Conservation (phyloP, 345 rosid genomes). For the Syzygium aromaticum region DNA sequence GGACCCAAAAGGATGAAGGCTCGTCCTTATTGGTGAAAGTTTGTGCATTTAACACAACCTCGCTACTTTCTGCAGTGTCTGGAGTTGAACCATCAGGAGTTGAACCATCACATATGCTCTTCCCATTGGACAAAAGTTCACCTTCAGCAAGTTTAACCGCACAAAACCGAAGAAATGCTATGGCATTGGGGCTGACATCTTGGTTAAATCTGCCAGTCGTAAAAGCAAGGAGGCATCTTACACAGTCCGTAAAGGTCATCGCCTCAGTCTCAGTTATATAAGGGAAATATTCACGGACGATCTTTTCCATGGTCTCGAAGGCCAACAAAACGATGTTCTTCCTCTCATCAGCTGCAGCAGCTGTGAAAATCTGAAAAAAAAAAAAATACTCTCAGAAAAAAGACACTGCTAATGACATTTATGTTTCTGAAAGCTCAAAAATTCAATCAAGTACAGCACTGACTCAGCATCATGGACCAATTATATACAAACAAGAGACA, state of each 20-base stretch:
- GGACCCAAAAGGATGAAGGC: constrained; percentile 83
- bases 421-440: not conserved
- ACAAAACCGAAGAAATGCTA: constrained; percentile 92
- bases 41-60: constrained; percentile 25
- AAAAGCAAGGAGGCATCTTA: constrained; percentile 86
- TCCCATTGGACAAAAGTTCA: constrained; percentile 64
- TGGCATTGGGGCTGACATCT: constrained; percentile 94
- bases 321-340: constrained; percentile 82
- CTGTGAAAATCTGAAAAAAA: constrained; percentile 58
- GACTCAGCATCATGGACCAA: not conserved
- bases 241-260: constrained; percentile 85
- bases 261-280: constrained; percentile 94
- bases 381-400: not conserved
- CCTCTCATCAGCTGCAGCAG: constrained; percentile 86
- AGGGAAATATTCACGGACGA: constrained; percentile 87
- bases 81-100: constrained; percentile 20
- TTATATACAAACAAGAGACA: not conserved
- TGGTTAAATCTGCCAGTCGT: constrained; percentile 78
- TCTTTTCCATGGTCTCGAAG: constrained; percentile 92
- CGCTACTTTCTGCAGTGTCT: constrained; percentile 9
- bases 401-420: constrained; percentile 5
- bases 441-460: not conserved
- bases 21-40: constrained; percentile 51
- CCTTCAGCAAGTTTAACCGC: constrained; percentile 93
- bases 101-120: constrained; percentile 33